Conservation (phyloP, 1,284 basidiomycete genomes). For the Apiotrichum siamense region DNA sequence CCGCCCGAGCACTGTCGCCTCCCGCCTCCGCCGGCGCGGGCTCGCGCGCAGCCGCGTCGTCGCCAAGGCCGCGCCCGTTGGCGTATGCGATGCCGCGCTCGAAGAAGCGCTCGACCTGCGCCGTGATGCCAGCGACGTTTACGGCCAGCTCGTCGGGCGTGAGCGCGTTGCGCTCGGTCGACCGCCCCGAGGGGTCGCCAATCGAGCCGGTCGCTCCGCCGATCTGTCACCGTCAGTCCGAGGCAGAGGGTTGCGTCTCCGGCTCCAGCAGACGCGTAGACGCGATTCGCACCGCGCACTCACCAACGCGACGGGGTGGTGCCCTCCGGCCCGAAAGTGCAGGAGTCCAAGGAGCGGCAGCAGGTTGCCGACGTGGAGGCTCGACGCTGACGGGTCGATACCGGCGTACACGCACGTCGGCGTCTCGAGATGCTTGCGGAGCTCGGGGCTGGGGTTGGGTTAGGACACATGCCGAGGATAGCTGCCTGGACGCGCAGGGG, state of each 20-base stretch:
- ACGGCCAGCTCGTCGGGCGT: constrained; percentile 56
- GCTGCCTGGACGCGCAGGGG: neutral
- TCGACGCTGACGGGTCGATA: constrained; percentile 83
- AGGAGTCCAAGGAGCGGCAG: constrained; percentile 78
- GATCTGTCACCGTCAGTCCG: constrained; percentile 57
- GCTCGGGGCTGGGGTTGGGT: constrained; percentile 24
- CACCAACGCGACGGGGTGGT: constrained; percentile 74
- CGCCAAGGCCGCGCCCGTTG: constrained; percentile 24
- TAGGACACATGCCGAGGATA: neutral
- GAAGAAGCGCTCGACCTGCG: constrained; percentile 69
- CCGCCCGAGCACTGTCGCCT: neutral
- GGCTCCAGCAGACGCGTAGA: too few relatives aligned
- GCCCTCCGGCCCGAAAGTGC: constrained; percentile 79
- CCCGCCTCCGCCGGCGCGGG: too few relatives aligned
- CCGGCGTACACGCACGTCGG: constrained; percentile 70
- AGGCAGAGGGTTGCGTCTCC: too few relatives aligned
- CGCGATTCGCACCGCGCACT: constrained; percentile 37
- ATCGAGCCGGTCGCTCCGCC: constrained; percentile 95
- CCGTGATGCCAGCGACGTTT: constrained; percentile 65
- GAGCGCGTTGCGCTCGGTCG: constrained; percentile 71
- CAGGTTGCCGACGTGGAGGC: constrained; percentile 90
- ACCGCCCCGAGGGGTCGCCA: constrained; percentile 89
- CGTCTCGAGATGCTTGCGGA: constrained; percentile 31
- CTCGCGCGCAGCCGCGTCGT: neutral
- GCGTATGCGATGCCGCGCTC: constrained; percentile 60